phyloP scores from a whole-genome alignment of 1,284 basidiomycete species.

The Tremellales sp. region DNA sequence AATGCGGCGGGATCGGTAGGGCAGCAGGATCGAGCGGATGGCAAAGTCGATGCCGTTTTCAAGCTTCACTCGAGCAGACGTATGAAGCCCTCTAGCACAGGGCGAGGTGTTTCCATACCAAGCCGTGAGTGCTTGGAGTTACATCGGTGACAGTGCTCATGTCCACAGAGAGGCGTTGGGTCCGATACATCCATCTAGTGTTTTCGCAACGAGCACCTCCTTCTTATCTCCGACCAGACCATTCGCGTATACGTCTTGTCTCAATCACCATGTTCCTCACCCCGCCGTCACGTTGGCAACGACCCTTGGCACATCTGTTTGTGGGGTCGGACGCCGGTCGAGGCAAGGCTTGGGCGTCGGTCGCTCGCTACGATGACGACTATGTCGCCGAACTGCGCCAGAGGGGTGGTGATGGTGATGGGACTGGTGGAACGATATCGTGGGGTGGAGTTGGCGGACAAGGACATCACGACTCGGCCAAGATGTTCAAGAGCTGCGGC shows the following conservation, averaged over 20 bases:
- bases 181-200: constrained; percentile 36
- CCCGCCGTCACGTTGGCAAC: constrained; percentile 32
- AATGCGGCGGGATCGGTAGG: constrained; percentile 10
- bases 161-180: constrained; percentile 39
- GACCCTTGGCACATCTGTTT: constrained; percentile 31
- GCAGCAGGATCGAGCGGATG: constrained; percentile 33
- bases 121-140: constrained; percentile 23
- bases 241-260: constrained; percentile 21
- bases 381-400: constrained; percentile 59
- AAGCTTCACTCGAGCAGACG: constrained; percentile 37
- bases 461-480: constrained; percentile 63
- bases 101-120: constrained; percentile 40
- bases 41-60: constrained; percentile 39
- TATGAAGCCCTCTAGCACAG: constrained; percentile 39
- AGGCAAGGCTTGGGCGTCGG: constrained; percentile 64
- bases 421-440: constrained; percentile 33
- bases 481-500: constrained; percentile 73
- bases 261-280: constrained; percentile 32
- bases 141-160: not conserved
- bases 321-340: constrained; percentile 24
- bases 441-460: constrained; percentile 52
- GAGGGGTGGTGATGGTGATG: constrained; percentile 44
- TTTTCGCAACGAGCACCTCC: constrained; percentile 29
- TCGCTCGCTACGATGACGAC: constrained; percentile 70
- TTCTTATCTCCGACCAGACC: constrained; percentile 15